Percentiles rank a stretch among this genome's conserved stretches.
These are phyloP conservation scores for Salvia miltiorrhiza DNA, from an alignment of 257 asterid genomes.

Conservation along the genomic window DNA sequence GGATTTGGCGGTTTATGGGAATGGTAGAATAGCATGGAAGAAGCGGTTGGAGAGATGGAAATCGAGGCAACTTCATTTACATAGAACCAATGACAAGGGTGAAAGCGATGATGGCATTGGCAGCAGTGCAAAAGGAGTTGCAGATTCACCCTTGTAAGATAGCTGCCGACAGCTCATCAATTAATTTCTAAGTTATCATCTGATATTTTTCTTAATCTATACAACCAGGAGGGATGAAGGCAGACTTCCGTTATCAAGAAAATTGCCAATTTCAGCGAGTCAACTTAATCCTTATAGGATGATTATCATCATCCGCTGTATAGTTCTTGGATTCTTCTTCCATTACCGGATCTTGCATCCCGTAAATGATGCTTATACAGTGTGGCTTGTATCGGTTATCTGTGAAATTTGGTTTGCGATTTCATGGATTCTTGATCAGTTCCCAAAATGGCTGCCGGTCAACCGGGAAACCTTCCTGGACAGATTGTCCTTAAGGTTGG, in stretches of 20 bases:
- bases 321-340: constrained; percentile 19
- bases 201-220: background rate
- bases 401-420: constrained; percentile 17
- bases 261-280: constrained; percentile 7
- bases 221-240: constrained; percentile 4
- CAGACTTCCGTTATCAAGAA: constrained; percentile 13
- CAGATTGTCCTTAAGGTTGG: constrained; percentile 10
- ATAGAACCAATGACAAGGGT: background rate
- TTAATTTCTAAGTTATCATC: background rate
- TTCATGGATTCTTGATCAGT: constrained; percentile 19
- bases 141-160: constrained; percentile 8
- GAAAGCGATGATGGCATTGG: background rate
- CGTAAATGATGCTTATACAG: constrained; percentile 5
- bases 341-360: constrained; percentile 14
- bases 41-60: constrained; percentile 17
- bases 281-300: constrained; percentile 11
- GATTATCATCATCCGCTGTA: constrained; percentile 7
- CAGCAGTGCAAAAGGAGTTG: background rate
- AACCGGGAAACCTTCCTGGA: constrained; percentile 14
- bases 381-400: constrained; percentile 11
- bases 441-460: constrained; percentile 16
- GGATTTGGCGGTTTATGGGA: background rate
- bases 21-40: constrained; percentile 11
- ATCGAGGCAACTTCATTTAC: background rate
- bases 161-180: background rate